phyloP scores from a whole-genome alignment of 2,329 filamentous ascomycete genomes.

The Annulohypoxylon truncatum region DNA sequence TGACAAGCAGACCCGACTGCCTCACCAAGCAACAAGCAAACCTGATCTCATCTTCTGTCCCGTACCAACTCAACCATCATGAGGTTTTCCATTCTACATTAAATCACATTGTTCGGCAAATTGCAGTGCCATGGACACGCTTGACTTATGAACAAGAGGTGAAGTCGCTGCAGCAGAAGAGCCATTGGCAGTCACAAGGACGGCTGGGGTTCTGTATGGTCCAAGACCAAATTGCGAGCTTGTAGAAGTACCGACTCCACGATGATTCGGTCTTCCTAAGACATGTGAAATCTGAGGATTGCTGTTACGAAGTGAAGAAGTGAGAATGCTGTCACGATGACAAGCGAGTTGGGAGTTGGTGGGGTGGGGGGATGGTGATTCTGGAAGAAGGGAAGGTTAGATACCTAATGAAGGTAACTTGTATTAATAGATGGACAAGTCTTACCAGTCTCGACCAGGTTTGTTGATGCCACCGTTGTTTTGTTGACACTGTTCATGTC shows the following conservation, averaged over 20 bases:
- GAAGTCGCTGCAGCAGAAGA: conserved; percentile 34
- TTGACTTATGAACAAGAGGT: conserved; percentile 29
- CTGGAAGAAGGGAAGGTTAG: neutral
- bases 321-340: conserved; percentile 1
- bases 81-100: conserved; percentile 18
- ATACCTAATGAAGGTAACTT: neutral
- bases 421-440: neutral
- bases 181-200: conserved; percentile 30
- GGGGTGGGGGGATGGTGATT: neutral
- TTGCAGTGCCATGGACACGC: conserved; percentile 27
- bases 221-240: conserved; percentile 8
- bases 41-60: neutral
- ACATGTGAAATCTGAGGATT: neutral
- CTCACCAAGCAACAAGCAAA: neutral
- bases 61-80: neutral
- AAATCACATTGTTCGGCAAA: conserved; percentile 29
- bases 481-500: no score
- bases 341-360: neutral
- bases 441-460: neutral
- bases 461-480: neutral
- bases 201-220: conserved; percentile 35
- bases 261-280: conserved; percentile 1
- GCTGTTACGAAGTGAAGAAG: neutral
- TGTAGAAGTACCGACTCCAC: conserved; percentile 8
- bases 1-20: neutral